Conservation (phyloP, 2,329 filamentous ascomycete genomes). For the Fusarium devonianum region DNA sequence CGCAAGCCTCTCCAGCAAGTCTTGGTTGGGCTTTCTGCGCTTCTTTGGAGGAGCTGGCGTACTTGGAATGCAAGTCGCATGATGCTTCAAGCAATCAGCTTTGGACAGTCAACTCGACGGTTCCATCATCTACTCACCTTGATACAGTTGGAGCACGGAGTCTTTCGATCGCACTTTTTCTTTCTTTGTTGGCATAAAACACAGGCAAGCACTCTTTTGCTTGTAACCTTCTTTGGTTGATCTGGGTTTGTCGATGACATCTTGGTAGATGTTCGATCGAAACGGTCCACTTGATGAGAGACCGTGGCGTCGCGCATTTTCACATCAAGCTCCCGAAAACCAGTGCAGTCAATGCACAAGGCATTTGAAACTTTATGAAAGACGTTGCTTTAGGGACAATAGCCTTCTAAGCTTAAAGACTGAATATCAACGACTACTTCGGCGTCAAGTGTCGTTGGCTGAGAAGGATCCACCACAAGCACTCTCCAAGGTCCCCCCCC, state of each 20-base stretch:
- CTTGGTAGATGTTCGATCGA: conserved; percentile 10
- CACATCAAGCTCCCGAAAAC: neutral
- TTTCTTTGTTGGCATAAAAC: conserved; percentile 45
- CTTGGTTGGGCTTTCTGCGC: conserved; percentile 41
- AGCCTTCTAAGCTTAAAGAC: neutral
- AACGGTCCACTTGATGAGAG: conserved; percentile 5
- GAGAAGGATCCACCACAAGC: conserved; percentile 2
- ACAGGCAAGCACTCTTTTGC: conserved; percentile 37
- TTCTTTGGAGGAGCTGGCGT: conserved; percentile 42
- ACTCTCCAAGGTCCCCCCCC: neutral
- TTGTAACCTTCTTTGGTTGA: conserved; percentile 15
- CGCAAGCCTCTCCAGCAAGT: conserved; percentile 38
- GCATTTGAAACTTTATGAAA: neutral
- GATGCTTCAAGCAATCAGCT: conserved; percentile 28
- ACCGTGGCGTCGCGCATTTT: conserved; percentile 26
- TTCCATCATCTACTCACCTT: conserved; percentile 33
- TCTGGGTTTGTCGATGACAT: conserved; percentile 17
- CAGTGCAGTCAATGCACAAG: neutral
- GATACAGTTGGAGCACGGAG: conserved; percentile 43
- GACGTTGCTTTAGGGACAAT: conserved; percentile 20
- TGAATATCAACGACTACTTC: neutral
- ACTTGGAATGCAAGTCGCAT: conserved; percentile 39
- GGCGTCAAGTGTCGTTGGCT: neutral
- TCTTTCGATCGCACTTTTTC: conserved; percentile 46
- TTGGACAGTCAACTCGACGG: neutral